Conservation (phyloP, 2,329 filamentous ascomycete genomes). For the Trichoderma endophyticum region DNA sequence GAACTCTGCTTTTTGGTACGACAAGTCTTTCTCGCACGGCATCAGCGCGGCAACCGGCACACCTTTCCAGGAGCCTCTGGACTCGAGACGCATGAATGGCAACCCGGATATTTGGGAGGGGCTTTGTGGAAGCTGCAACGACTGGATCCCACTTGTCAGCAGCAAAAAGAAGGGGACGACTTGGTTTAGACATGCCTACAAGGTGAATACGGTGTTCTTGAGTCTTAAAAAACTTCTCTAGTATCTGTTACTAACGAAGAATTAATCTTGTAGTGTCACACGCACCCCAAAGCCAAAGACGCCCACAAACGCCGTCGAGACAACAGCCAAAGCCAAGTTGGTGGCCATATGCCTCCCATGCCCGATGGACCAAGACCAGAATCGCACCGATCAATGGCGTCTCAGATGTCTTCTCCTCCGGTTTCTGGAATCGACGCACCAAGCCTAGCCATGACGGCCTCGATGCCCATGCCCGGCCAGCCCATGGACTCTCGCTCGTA, state of each 20-base stretch:
- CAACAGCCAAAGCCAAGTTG: constrained; percentile 50
- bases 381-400: constrained; percentile 35
- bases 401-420: constrained; percentile 22
- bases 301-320: constrained; percentile 65
- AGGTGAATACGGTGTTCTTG: constrained; percentile 49
- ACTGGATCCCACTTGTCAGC: constrained; percentile 78
- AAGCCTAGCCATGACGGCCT: constrained; percentile 3
- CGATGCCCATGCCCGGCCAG: constrained; percentile 13
- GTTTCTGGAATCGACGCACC: constrained; percentile 1
- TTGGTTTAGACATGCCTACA: constrained; percentile 88
- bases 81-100: constrained; percentile 72
- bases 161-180: constrained; percentile 91
- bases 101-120: constrained; percentile 82
- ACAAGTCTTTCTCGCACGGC: constrained; percentile 85
- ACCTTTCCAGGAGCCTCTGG: constrained; percentile 72
- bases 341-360: constrained; percentile 37
- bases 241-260: constrained; percentile 22
- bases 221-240: background rate
- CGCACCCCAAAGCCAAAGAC: constrained; percentile 69
- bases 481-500: constrained; percentile 8
- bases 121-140: constrained; percentile 72
- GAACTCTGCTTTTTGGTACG: constrained; percentile 91
- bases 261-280: constrained; percentile 55
- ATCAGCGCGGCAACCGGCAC: constrained; percentile 79
- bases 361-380: constrained; percentile 48